A percentile compares a stretch with the other conserved stretches of the same genome.
Evolutionary conservation across 495 filamentous ascomycete genomes (phyloP).

Genomic region (Cairneyella variabilis): DNA sequence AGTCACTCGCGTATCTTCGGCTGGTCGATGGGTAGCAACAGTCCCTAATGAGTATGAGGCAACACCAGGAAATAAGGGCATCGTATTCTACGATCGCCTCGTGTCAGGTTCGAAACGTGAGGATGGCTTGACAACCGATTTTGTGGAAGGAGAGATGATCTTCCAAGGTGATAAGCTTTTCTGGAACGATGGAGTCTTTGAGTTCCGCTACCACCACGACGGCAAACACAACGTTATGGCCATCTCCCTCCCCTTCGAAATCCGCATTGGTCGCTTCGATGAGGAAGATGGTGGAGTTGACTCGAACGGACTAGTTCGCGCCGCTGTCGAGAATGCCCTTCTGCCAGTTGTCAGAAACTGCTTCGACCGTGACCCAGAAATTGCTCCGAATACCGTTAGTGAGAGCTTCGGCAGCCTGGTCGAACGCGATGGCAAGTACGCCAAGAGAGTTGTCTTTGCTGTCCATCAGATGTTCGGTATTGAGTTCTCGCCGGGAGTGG

Average conservation of each 20-base stretch:
- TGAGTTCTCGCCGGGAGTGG: slow-evolving; percentile 90
- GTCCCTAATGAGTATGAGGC: slow-evolving; percentile 75
- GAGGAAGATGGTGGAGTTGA: slow-evolving; percentile 55
- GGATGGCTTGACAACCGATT: slow-evolving; percentile 46
- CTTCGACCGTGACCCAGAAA: slow-evolving; percentile 86
- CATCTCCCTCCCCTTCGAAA: slow-evolving; percentile 89
- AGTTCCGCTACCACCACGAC: slow-evolving; percentile 95
- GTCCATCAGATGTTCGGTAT: slow-evolving; percentile 97
- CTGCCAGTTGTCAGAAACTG: slow-evolving; percentile 84
- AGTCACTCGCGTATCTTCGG: slow-evolving; percentile 74
- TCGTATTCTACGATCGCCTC: slow-evolving; percentile 61
- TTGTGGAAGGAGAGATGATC: slow-evolving; percentile 71
- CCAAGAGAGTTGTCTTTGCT: slow-evolving; percentile 85
- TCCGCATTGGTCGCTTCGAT: slow-evolving; percentile 74
- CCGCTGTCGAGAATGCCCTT: slow-evolving; percentile 68
- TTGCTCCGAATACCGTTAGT: slow-evolving; percentile 75
- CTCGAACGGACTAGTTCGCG: slow-evolving; percentile 43
- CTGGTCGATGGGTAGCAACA: slow-evolving; percentile 86
- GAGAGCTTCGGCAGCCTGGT: slow-evolving; percentile 81
- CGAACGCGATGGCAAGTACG: slow-evolving; percentile 82
- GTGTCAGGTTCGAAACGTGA: slow-evolving; percentile 40
- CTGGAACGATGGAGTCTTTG: slow-evolving; percentile 94
- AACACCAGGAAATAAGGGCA: slow-evolving; percentile 70
- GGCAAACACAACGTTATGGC: slow-evolving; percentile 95
- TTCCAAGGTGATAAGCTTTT: slow-evolving; percentile 93